phyloP scores from a whole-genome alignment of 305 asterid genomes.

The Plantago rigida region DNA sequence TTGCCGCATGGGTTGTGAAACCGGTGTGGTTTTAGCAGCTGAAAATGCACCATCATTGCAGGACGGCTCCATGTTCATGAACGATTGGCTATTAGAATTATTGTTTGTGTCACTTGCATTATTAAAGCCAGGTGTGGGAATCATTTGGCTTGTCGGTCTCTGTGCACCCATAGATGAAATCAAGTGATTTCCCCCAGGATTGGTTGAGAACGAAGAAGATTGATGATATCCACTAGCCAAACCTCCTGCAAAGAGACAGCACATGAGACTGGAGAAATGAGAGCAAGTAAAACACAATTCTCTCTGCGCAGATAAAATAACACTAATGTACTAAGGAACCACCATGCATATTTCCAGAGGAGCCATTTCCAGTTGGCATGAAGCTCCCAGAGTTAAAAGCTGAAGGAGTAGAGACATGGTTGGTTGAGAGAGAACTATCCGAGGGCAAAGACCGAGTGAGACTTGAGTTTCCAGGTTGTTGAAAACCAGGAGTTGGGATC shows the following conservation, averaged over 20 bases:
- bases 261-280: slow-evolving; percentile 26
- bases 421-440: slow-evolving; percentile 45
- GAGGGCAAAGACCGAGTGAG: slow-evolving; percentile 41
- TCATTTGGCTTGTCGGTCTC: slow-evolving; percentile 86
- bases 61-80: slow-evolving; percentile 56
- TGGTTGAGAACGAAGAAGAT: slow-evolving; percentile 51
- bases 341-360: slow-evolving; percentile 51
- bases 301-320: slow-evolving; percentile 25
- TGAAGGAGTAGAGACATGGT: slow-evolving; percentile 44
- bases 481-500: slow-evolving; percentile 98
- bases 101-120: slow-evolving; percentile 40
- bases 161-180: slow-evolving; percentile 56
- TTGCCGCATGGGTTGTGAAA: slow-evolving; percentile 63
- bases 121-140: slow-evolving; percentile 91
- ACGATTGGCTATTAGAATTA: slow-evolving; percentile 43
- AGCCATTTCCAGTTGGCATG: slow-evolving; percentile 48
- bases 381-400: slow-evolving; percentile 47
- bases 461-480: slow-evolving; percentile 60
- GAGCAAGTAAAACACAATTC: slow-evolving; percentile 20
- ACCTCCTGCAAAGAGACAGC: slow-evolving; percentile 48
- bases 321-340: slow-evolving; percentile 52
- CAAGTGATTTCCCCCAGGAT: slow-evolving; percentile 61
- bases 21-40: slow-evolving; percentile 44
- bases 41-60: slow-evolving; percentile 48
- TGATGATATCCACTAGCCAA: slow-evolving; percentile 61